Percentiles rank a stretch among this genome's conserved stretches.
Conservation (phyloP, 768 basidiomycete species). For the Kwoniella sp. region DNA sequence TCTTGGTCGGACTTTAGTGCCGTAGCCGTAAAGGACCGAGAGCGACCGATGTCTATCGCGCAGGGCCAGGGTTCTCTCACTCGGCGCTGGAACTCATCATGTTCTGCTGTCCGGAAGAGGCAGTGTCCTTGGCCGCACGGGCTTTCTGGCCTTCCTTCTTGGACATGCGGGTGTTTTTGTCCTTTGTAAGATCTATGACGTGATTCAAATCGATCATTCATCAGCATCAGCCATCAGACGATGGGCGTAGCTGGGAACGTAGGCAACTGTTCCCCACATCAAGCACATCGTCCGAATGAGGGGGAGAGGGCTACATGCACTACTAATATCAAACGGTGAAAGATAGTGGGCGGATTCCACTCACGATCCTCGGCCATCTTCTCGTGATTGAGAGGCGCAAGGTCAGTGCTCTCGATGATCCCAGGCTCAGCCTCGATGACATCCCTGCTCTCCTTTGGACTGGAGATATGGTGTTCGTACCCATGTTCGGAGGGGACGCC, state of each 20-base stretch:
- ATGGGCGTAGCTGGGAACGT: no score
- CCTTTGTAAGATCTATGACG: not conserved
- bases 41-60: no score
- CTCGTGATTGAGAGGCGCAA: conserved; percentile 35
- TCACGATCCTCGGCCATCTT: conserved; percentile 38
- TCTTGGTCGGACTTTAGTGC: no score
- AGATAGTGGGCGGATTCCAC: no score
- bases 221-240: no score
- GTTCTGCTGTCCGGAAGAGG: not conserved
- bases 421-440: conserved; percentile 31
- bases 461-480: conserved; percentile 13
- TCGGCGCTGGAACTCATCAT: not conserved
- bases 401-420: conserved; percentile 35
- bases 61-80: no score
- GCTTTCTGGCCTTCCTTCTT: not conserved
- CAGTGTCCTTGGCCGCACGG: not conserved
- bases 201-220: no score
- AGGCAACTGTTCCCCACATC: no score
- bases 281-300: no score
- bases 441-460: conserved; percentile 15
- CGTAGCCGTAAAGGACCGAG: no score
- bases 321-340: no score
- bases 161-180: not conserved
- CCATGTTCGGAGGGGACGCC: conserved; percentile 19
- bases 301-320: no score